Evolutionary conservation across 1,284 basidiomycete species (phyloP), one percentile per base, ranked within the genome.

Genomic region (Melanopsichium pennsylvanicum): DNA sequence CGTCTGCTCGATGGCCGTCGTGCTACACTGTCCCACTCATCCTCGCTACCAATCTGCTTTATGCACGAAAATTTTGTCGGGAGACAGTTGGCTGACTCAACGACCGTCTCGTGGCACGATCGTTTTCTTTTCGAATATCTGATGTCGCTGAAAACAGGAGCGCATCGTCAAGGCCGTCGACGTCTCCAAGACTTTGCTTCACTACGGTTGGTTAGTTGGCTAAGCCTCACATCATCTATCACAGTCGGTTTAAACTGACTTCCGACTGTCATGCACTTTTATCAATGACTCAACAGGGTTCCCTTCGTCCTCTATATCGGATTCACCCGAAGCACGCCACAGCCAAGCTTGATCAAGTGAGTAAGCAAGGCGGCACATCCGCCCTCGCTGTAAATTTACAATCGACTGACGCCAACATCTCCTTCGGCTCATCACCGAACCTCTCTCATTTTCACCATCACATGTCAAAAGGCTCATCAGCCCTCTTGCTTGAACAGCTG

Each of bases 291-390:
- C 7, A 13, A 36, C 49, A 76, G 77, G 77, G 75, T 79, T 13
- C 78, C 78, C 27, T 79, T 79, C 45, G 75, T 79, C 26, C 72
- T 79, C 34, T 79, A 76, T 54, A 68, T 79, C 46, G 78, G 78
- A 22, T 79, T 74, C 69, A 75, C 75, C 46, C 66, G 70, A 45
- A 76, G 74, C 62, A 68, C 70, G 35, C 71, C 73, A 18, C 76
- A 70, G 49, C 78, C 78, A 16, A 79, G 74, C 64, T 49, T 79
- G 57, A 73, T 79, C 71, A 75, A 75, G 77, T 79, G 43, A 54
- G 77, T 63, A 23, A 22, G 12, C n/a, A 11, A 13, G 18, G 22
- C 29, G 41, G 41, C 21, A 19, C 35, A 25, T 44, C 41, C 29
- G 50, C 27, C 16, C n/a, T n/a, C n/a, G n/a, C n/a, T n/a, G n/a